Conservation (phyloP, 768 basidiomycete genomes). For the Suillus subaureus region DNA sequence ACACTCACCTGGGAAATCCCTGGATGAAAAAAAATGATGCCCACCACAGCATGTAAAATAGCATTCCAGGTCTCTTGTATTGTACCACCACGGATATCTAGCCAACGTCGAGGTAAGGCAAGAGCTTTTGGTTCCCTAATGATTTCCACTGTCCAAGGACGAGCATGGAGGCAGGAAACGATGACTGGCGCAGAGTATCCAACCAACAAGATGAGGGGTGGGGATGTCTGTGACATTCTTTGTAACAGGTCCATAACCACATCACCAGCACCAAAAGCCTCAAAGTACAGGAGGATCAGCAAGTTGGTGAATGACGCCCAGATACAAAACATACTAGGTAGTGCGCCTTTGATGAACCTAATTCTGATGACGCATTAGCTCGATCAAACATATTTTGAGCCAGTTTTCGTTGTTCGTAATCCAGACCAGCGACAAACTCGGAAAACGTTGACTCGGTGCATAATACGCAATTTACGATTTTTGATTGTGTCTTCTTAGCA, state of each 20-base stretch:
- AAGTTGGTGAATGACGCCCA: slow-evolving; percentile 9
- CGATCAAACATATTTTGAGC: slow-evolving; percentile 19
- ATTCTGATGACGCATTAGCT: slow-evolving; percentile 18
- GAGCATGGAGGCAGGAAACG: slow-evolving; percentile 54
- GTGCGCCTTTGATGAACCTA: slow-evolving; percentile 31
- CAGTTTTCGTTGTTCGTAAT: slow-evolving; percentile 21
- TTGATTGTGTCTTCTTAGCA: slow-evolving; percentile 26
- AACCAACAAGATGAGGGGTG: slow-evolving; percentile 66
- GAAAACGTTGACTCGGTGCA: slow-evolving; percentile 30
- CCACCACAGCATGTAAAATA: slow-evolving; percentile 68
- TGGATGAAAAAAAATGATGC: slow-evolving; percentile 67
- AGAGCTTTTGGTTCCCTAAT: slow-evolving; percentile 47
- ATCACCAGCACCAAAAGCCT: slow-evolving; percentile 17
- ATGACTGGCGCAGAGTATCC: slow-evolving; percentile 62
- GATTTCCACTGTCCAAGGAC: slow-evolving; percentile 54
- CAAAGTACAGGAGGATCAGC: slow-evolving; percentile 15
- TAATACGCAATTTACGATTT: slow-evolving; percentile 34
- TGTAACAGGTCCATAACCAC: slow-evolving; percentile 37
- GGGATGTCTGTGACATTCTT: slow-evolving; percentile 45
- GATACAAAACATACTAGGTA: slow-evolving; percentile 33
- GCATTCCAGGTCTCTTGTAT: slow-evolving; percentile 70
- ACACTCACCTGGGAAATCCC: slow-evolving; percentile 69
- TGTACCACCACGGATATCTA: slow-evolving; percentile 66
- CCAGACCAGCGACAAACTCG: slow-evolving; percentile 23
- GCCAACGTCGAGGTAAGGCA: slow-evolving; percentile 73